phyloP scores from a whole-genome alignment of 176 grass and related monocot genomes.

The Cenchrus americanus region DNA sequence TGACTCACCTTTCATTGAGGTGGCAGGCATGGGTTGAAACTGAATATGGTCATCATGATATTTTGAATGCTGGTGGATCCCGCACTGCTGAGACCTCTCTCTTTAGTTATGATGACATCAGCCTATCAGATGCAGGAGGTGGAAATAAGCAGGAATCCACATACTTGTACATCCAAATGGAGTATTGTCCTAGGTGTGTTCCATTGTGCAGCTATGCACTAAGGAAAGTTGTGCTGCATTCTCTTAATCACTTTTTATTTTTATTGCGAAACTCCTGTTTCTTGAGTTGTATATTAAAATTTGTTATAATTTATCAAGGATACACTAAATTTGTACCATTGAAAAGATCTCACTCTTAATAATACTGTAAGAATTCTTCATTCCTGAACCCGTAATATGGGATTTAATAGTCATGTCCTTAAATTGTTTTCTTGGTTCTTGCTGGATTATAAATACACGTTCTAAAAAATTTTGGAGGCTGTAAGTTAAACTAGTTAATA shows the following conservation, averaged over 20 bases:
- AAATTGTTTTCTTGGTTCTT: not conserved
- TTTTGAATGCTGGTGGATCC: conserved; percentile 59
- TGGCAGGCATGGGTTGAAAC: conserved; percentile 97
- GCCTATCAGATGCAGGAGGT: conserved; percentile 62
- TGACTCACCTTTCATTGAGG: conserved; percentile 32
- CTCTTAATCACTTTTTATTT: conserved; percentile 2
- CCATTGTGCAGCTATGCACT: conserved; percentile 12
- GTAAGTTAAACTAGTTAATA: conserved; percentile 13
- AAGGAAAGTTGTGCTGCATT: conserved; percentile 2
- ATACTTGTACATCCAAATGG: conserved; percentile 99
- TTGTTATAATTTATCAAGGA: conserved; percentile 9
- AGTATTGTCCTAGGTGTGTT: conserved; percentile 84
- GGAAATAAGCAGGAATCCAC: conserved; percentile 78
- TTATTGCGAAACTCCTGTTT: not conserved
- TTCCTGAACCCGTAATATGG: not conserved
- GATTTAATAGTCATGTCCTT: not conserved
- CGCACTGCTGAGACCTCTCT: conserved; percentile 68
- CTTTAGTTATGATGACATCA: conserved; percentile 63
- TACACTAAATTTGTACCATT: not conserved
- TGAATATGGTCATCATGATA: conserved; percentile 72
- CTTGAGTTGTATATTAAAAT: not conserved
- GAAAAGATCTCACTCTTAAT: not conserved
- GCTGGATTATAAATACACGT: not conserved
- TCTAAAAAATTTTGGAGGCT: not conserved
- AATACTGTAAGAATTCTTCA: not conserved